A percentile compares a stretch with the other conserved stretches of the same genome.
These are phyloP conservation scores for Tricholoma bakamatsutake DNA, from an alignment of 768 basidiomycete genomes.

Conservation along the genomic window DNA sequence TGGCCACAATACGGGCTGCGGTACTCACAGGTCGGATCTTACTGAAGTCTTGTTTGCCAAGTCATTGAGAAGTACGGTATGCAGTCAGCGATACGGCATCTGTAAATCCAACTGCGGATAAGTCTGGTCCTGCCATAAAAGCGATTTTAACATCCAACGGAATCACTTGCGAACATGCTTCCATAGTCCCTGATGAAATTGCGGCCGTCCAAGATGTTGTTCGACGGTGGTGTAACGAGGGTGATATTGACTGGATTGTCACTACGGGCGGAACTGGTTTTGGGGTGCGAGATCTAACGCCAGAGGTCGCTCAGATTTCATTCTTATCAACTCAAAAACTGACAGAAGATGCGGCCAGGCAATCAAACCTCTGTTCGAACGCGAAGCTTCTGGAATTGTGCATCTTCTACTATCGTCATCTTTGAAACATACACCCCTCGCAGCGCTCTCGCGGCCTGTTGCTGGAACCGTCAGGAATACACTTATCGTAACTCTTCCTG, in stretches of 20 bases:
- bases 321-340: neutral
- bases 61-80: neutral
- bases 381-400: slow-evolving; percentile 64
- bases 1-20: slow-evolving; percentile 21
- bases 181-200: slow-evolving; percentile 66
- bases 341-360: slow-evolving; percentile 34
- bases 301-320: slow-evolving; percentile 51
- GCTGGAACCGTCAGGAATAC: slow-evolving; percentile 66
- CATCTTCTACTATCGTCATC: slow-evolving; percentile 68
- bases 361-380: slow-evolving; percentile 56
- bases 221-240: slow-evolving; percentile 36
- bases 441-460: slow-evolving; percentile 77
- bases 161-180: slow-evolving; percentile 29
- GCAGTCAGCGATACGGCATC: slow-evolving; percentile 72
- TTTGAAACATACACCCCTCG: slow-evolving; percentile 68
- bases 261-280: slow-evolving; percentile 90
- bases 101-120: slow-evolving; percentile 41
- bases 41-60: slow-evolving; percentile 1
- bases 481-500: slow-evolving; percentile 76
- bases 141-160: slow-evolving; percentile 35
- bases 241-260: slow-evolving; percentile 64
- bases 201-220: slow-evolving; percentile 43
- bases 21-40: slow-evolving; percentile 25
- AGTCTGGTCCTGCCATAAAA: slow-evolving; percentile 60
- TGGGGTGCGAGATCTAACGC: slow-evolving; percentile 73